A percentile compares a stretch with the other conserved stretches of the same genome.
Evolutionary conservation across 257 asterid genomes (phyloP).

Genomic region (Nicotiana paniculata): DNA sequence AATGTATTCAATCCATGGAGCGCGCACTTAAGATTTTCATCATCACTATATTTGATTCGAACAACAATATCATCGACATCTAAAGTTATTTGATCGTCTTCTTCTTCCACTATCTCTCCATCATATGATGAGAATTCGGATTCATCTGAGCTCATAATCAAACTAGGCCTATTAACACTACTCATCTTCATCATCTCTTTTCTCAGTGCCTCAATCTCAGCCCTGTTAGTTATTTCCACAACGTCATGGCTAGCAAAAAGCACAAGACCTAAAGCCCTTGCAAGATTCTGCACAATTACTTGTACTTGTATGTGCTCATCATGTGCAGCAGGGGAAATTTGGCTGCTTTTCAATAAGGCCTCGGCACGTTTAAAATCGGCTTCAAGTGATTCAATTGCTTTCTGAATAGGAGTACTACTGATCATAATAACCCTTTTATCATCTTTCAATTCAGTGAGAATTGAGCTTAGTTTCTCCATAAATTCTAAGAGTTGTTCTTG

Average conservation of each 20-base stretch:
- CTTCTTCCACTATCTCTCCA: constrained; percentile 17
- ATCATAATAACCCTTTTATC: constrained; percentile 14
- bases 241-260: constrained; percentile 66
- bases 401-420: constrained; percentile 37
- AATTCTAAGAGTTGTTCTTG: constrained; percentile 54
- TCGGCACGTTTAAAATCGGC: constrained; percentile 45
- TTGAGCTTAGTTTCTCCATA: constrained; percentile 53
- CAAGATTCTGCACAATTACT: constrained; percentile 31
- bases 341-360: constrained; percentile 21
- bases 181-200: constrained; percentile 51
- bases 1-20: constrained; percentile 35
- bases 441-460: constrained; percentile 47
- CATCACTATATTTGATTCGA: constrained; percentile 44
- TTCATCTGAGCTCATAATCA: constrained; percentile 23
- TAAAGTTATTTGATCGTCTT: constrained; percentile 26
- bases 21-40: constrained; percentile 39
- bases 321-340: constrained; percentile 52
- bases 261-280: constrained; percentile 75
- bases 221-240: constrained; percentile 35
- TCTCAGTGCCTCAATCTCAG: constrained; percentile 49
- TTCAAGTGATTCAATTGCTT: constrained; percentile 67
- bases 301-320: constrained; percentile 37
- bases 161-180: constrained; percentile 27
- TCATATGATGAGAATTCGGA: constrained; percentile 32
- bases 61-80: constrained; percentile 46